Percentiles rank a stretch among this genome's conserved stretches.
Conservation (phyloP, 345 rosid genomes). For the Noccaea caerulescens region DNA sequence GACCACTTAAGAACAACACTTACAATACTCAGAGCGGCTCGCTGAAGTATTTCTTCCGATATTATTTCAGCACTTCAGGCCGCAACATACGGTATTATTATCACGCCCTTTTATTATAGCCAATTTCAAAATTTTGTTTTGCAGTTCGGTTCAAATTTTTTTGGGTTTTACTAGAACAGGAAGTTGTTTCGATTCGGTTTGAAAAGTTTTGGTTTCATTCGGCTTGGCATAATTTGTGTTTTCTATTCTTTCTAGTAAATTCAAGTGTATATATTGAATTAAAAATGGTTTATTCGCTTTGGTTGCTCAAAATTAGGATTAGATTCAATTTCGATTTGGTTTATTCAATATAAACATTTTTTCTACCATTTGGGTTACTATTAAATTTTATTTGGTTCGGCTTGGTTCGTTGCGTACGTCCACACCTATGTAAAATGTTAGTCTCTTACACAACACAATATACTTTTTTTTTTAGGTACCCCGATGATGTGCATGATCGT, state of each 20-base stretch:
- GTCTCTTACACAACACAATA: neutral
- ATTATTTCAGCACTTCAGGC: conserved; percentile 37
- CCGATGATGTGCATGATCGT: conserved; percentile 39
- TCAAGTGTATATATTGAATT: neutral
- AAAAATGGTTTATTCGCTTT: no score
- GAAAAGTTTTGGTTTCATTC: neutral
- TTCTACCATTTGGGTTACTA: neutral
- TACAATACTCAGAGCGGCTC: conserved; percentile 44
- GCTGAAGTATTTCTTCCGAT: conserved; percentile 4
- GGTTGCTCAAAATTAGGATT: no score
- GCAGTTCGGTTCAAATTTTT: neutral
- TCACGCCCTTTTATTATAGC: neutral
- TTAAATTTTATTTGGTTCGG: neutral
- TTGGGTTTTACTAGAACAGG: neutral
- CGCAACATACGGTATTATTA: conserved; percentile 21
- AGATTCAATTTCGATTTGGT: neutral
- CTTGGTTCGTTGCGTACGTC: neutral
- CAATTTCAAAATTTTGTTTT: no score
- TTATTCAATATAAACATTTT: neutral
- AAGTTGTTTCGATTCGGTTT: neutral
- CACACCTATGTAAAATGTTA: neutral
- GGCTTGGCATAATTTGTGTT: neutral
- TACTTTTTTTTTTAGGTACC: conserved; percentile 26
- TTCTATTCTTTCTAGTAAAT: no score
- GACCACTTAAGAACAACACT: conserved; percentile 33